Evolutionary conservation across 768 basidiomycete species (phyloP).

Genomic region (Lenzites betulinus): DNA sequence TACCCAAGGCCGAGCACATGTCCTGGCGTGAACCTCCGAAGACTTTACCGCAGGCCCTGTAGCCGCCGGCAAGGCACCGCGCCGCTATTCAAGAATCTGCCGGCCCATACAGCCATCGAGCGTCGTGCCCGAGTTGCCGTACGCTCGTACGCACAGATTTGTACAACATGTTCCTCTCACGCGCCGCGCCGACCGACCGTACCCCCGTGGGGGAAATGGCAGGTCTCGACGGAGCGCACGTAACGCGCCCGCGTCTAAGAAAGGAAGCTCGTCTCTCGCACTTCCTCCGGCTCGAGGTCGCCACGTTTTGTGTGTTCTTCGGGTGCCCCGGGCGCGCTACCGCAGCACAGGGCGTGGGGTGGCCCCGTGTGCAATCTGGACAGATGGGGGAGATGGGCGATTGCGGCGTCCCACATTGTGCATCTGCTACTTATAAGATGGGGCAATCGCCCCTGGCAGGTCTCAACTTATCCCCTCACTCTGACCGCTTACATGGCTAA

Average conservation of each 20-base stretch:
- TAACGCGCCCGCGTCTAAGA: background rate
- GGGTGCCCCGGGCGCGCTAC: background rate
- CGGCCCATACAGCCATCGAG: background rate
- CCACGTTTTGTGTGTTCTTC: slow-evolving; percentile 1
- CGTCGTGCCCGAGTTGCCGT: too few species aligned
- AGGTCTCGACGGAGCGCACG: too few species aligned
- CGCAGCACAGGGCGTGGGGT: slow-evolving; percentile 10
- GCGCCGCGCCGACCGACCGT: too few species aligned
- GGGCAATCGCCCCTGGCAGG: background rate
- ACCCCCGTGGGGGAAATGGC: too few species aligned
- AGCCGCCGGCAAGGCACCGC: background rate
- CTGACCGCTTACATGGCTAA: too few species aligned
- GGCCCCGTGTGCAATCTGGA: background rate
- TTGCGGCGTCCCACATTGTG: background rate
- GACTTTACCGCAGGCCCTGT: background rate
- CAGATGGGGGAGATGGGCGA: background rate
- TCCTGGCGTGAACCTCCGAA: too few species aligned
- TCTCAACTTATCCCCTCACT: background rate
- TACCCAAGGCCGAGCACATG: too few species aligned
- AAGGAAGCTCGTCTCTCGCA: background rate
- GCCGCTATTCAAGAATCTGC: too few species aligned
- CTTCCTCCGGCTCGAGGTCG: slow-evolving; percentile 4
- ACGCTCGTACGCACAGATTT: background rate
- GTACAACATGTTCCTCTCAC: background rate
- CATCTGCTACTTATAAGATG: background rate